Evolutionary conservation across 2,329 filamentous ascomycete species (phyloP), one percentile per base, ranked within the genome.

Genomic region (Exophiala sp.): DNA sequence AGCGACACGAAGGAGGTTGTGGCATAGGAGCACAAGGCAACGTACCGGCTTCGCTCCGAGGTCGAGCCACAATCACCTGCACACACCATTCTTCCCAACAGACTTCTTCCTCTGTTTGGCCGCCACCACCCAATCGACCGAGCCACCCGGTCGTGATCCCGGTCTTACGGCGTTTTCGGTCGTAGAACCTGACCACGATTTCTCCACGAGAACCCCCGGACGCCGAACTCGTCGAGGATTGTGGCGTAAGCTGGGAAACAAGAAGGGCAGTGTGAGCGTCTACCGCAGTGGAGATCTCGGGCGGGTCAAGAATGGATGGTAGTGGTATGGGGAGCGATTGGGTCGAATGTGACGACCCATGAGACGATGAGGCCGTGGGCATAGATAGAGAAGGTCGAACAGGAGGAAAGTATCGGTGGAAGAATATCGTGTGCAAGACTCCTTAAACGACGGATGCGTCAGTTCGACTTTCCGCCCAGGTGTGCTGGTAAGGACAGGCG

Each of bases 71-170:
- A n/a, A 89, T 94, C 43, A 97, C 86, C 68, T 94, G 88, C 59
- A 98, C 72, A 38, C 86, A 88, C 93, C 93, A 98, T 64, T 82
- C 83, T 75, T 97, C 93, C 93, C 93, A 98, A 67, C 89, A 95
- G 14, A 96, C 82, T 67, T 96, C 90, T 66, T 97, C 90, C 59
- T 96, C 91, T 19, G 81, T 85, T 62, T 82, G 83, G 18, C 62
- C 58, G 7, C 57, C 52, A 11, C 61, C 58, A 23, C 57, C 58
- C 4, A 62, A 43, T 6, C 60, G 46, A 43, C 55, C 60, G 37
- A 37, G 67, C 66, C 40, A 74, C 55, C 27, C 71, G 59, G 89
- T 85, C 68, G 87, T 75, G 59, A 74, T 83, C 66, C 86, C 90
- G 1, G 81, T 78, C 74, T 90, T 93, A 60, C 85, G 80, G 53